Percentiles rank a stretch among this genome's conserved stretches.
Conservation (phyloP, 2,329 filamentous ascomycete genomes). For the Ophiostoma triangulosporum region DNA sequence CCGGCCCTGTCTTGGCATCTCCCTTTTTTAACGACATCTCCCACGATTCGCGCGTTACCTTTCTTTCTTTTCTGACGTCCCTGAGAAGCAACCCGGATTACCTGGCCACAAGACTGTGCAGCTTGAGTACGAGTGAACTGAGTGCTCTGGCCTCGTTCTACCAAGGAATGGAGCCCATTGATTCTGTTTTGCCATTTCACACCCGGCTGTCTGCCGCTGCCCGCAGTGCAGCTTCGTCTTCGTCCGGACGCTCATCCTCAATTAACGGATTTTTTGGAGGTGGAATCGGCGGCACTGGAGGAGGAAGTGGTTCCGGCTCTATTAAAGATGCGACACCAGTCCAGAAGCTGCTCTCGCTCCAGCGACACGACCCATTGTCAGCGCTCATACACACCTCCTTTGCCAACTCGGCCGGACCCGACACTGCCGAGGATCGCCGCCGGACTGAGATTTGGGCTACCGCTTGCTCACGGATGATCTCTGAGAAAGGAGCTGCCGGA, state of each 20-base stretch:
- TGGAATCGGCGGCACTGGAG: background rate
- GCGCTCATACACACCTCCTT: constrained; percentile 80
- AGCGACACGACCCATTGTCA: constrained; percentile 75
- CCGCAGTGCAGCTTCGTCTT: constrained; percentile 16
- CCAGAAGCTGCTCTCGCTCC: constrained; percentile 75
- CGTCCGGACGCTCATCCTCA: constrained; percentile 4
- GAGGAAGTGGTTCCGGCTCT: background rate
- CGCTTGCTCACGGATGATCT: constrained; percentile 70
- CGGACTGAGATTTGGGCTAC: constrained; percentile 81
- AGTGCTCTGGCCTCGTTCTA: constrained; percentile 65
- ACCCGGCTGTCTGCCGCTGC: constrained; percentile 32
- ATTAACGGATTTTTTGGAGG: background rate
- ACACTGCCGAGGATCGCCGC: constrained; percentile 67
- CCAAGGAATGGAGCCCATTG: constrained; percentile 64
- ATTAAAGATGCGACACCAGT: constrained; percentile 35
- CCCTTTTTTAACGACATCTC: constrained; percentile 64
- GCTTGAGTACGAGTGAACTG: constrained; percentile 63
- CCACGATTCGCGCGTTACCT: constrained; percentile 56
- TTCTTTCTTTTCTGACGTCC: constrained; percentile 67
- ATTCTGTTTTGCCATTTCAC: constrained; percentile 67
- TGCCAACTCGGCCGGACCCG: constrained; percentile 69
- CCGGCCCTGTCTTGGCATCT: constrained; percentile 29
- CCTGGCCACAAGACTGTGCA: constrained; percentile 67
- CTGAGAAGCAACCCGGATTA: constrained; percentile 81
- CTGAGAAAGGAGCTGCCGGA: constrained; percentile 59